A percentile compares a stretch with the other conserved stretches of the same genome.
phyloP scores from a whole-genome alignment of 2,329 filamentous ascomycete genomes.

The Ophiostoma sp. region DNA sequence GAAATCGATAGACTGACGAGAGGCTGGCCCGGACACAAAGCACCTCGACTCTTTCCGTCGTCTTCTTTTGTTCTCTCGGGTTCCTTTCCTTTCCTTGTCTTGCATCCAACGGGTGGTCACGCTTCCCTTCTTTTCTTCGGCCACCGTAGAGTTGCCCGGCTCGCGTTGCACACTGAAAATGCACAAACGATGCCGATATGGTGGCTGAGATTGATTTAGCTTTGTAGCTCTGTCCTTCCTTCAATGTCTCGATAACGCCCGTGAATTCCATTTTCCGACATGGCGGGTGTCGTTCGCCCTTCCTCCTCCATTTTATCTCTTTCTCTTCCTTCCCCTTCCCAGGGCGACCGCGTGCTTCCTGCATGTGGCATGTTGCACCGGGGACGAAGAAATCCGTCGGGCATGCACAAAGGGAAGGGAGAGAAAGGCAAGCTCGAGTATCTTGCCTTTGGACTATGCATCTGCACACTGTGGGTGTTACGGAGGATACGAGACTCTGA shows the following conservation, averaged over 20 bases:
- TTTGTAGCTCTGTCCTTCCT: not conserved
- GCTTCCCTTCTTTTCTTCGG: not conserved
- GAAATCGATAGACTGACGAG: not conserved
- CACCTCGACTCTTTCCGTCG: not conserved
- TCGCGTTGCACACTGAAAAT: not conserved
- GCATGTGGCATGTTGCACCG: constrained; percentile 19
- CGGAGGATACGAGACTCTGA: not conserved
- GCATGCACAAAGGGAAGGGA: constrained; percentile 1
- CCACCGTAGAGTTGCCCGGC: constrained; percentile 2
- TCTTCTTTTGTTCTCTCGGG: not conserved
- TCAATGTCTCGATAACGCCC: not conserved
- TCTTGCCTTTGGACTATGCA: not conserved
- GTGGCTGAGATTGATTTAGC: not conserved
- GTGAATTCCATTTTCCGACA: not conserved
- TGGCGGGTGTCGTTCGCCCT: not conserved
- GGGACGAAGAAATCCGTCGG: constrained; percentile 13
- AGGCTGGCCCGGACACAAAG: not conserved
- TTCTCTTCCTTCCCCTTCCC: not conserved
- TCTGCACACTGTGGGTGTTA: not conserved
- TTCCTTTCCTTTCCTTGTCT: too few species aligned
- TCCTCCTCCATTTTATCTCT: not conserved
- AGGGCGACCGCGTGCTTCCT: not conserved
- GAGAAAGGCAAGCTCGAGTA: not conserved
- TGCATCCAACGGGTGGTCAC: not conserved
- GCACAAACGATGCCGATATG: not conserved